Evolutionary conservation across 192 early-diverging fungal species (phyloP), one percentile per base, ranked within the genome.

Genomic region (Pilobolus umbonatus): DNA sequence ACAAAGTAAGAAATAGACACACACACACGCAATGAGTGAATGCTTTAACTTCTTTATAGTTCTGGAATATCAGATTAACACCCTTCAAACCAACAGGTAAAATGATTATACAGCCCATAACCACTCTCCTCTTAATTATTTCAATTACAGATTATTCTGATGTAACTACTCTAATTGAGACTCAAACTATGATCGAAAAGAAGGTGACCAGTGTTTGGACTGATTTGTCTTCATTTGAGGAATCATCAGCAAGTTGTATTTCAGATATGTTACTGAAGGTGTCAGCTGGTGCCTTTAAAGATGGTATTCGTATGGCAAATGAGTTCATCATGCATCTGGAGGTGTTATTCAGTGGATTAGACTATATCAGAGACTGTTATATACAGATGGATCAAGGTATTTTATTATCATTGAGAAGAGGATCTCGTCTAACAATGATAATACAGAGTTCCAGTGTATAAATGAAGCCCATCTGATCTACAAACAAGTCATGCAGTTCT

Each of bases 401-500:
- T 42, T 21, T 10, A 19, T 15, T 35, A 21, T 38, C 19, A n/a
- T n/a, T n/a, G n/a, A n/a, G n/a, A n/a, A n/a, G n/a, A n/a, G n/a
- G n/a, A n/a, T n/a, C n/a, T 44, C 36, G n/a, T n/a, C n/a, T 52
- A 52, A 44, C 11, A 40, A 34, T 9, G 14, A 17, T 35, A 29
- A 52, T 71, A 74, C 69, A 63, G 81, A 71, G 11, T 69, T 88
- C 42, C 78, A 89, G 51, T 80, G 88, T 64, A 82, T 80, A 34
- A 73, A 86, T 34, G 94, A 97, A 73, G 92, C 94, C 25, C 94
- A 91, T 74, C 80, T 94, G 67, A 79, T 98, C 51, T 91, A 89
- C 57, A 93, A 92, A 62, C 89, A 88, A 68, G 91, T 95, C 31
- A 84, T 95, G 32, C 85, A 84, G 55, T 98, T 98, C 69, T 96